Percentiles rank a stretch among this genome's conserved stretches.
These are phyloP conservation scores for Auriculariales sp. DNA, from an alignment of 768 basidiomycete species.

Conservation along the genomic window DNA sequence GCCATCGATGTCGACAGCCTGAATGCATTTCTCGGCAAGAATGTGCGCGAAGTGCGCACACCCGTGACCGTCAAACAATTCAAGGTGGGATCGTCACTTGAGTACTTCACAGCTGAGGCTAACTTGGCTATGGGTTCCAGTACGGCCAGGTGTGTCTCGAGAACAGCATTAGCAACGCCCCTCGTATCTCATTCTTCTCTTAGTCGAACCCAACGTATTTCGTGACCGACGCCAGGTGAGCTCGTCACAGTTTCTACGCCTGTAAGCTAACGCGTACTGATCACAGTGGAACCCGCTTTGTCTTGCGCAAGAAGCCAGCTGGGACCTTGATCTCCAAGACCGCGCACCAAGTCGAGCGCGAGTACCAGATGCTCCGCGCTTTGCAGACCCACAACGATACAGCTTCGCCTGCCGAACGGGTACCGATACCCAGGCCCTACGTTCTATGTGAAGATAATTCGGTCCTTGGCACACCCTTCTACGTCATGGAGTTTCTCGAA, in stretches of 20 bases:
- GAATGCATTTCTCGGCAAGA: constrained; percentile 45
- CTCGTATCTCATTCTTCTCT: no score
- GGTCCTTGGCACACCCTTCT: constrained; percentile 83
- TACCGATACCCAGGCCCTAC: constrained; percentile 80
- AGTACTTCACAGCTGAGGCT: constrained; percentile 2
- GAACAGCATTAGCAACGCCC: background rate
- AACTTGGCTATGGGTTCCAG: constrained; percentile 21
- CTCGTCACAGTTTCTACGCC: constrained; percentile 2
- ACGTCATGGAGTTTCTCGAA: constrained; percentile 91
- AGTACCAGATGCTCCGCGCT: constrained; percentile 68
- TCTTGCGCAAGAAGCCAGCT: constrained; percentile 85
- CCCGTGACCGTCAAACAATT: constrained; percentile 84
- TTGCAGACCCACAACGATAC: constrained; percentile 58
- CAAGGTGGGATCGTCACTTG: constrained; percentile 39
- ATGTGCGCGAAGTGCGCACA: constrained; percentile 38
- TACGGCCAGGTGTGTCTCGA: constrained; percentile 63
- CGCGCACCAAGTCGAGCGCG: constrained; percentile 91
- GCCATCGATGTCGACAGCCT: constrained; percentile 49
- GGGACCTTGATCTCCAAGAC: constrained; percentile 79
- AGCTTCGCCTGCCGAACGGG: constrained; percentile 33
- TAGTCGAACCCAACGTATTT: constrained; percentile 97
- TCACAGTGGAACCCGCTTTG: constrained; percentile 45
- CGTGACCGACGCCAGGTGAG: constrained; percentile 61
- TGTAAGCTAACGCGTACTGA: background rate
- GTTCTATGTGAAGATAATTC: constrained; percentile 63